These are phyloP conservation scores for Lentinula lateritia DNA, from an alignment of 768 basidiomycete genomes.

Conservation along the genomic window DNA sequence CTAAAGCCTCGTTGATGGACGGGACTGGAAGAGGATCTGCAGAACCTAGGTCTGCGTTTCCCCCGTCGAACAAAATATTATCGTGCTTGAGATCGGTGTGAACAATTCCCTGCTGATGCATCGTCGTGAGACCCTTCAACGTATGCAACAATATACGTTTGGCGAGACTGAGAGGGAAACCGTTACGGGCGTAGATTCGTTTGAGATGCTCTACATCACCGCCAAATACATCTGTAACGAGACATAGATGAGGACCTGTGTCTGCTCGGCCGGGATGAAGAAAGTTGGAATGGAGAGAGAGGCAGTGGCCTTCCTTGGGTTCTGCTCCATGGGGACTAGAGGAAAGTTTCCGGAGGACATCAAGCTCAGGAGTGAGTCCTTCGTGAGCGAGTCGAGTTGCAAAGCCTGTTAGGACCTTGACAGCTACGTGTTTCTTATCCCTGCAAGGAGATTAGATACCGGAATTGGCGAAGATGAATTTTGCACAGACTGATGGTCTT, in stretches of 20 bases:
- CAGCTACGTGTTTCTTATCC: slow-evolving; percentile 21
- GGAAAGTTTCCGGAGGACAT: slow-evolving; percentile 12
- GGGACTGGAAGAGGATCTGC: slow-evolving; percentile 18
- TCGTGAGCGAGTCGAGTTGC: slow-evolving; percentile 14
- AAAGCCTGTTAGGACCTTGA: slow-evolving; percentile 24
- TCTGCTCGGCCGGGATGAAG: slow-evolving; percentile 15
- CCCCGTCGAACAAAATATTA: slow-evolving; percentile 19
- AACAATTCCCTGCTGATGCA: slow-evolving; percentile 16
- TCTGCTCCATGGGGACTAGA: not conserved
- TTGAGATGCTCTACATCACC: slow-evolving; percentile 18
- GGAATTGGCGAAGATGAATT: not conserved
- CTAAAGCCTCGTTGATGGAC: slow-evolving; percentile 15
- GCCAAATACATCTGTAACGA: slow-evolving; percentile 19
- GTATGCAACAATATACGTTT: slow-evolving; percentile 21
- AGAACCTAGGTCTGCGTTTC: slow-evolving; percentile 11
- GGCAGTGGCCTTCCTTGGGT: slow-evolving; percentile 4
- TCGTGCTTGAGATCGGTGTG: slow-evolving; percentile 26
- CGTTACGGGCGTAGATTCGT: slow-evolving; percentile 4
- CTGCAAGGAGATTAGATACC: slow-evolving; percentile 6
- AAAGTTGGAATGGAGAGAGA: slow-evolving; percentile 11
- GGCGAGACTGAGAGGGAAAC: slow-evolving; percentile 19
- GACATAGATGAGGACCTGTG: slow-evolving; percentile 21
- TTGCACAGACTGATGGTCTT: slow-evolving; percentile 16
- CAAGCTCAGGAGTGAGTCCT: slow-evolving; percentile 17
- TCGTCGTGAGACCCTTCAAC: slow-evolving; percentile 17